These are phyloP conservation scores for Rhynchospora pubera DNA, from an alignment of 176 grass and related monocot genomes.

Conservation along the genomic window DNA sequence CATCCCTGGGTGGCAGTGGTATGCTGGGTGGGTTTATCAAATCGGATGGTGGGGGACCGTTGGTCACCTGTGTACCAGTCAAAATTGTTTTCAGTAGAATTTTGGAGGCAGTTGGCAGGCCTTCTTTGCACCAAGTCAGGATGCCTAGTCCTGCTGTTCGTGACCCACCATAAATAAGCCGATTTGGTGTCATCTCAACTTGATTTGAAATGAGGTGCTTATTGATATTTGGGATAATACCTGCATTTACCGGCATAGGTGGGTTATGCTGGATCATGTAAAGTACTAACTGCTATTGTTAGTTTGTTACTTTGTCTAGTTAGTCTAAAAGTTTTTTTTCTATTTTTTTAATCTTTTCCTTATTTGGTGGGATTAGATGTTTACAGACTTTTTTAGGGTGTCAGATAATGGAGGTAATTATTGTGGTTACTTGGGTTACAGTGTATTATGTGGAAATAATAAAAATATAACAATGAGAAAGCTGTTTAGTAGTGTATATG, in stretches of 20 bases:
- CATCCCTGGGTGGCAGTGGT: constrained; percentile 25
- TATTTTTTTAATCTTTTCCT: constrained; percentile 3
- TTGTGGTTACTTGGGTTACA: constrained; percentile 10
- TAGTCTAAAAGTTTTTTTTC: constrained; percentile 18
- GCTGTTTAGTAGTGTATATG: constrained; percentile 22
- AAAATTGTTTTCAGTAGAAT: constrained; percentile 97
- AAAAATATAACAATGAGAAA: constrained; percentile 23
- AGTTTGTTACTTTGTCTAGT: constrained; percentile 33
- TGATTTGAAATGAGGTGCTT: constrained; percentile 33
- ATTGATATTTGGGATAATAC: constrained; percentile 35
- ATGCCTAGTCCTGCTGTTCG: constrained; percentile 48
- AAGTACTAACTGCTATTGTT: constrained; percentile 38
- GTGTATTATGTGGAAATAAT: constrained; percentile 23
- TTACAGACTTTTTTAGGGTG: constrained; percentile 6
- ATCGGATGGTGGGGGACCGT: constrained; percentile 49
- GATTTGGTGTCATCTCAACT: constrained; percentile 13
- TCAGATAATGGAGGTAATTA: constrained; percentile 9
- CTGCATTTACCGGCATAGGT: constrained; percentile 13
- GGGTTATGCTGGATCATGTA: constrained; percentile 32
- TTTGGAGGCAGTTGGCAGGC: constrained; percentile 80
- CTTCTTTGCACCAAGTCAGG: constrained; percentile 47
- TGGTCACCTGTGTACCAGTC: constrained; percentile 77
- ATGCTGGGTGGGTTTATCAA: constrained; percentile 65
- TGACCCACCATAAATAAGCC: constrained; percentile 38
- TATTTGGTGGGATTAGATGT: constrained; percentile 18